A percentile compares a stretch with the other conserved stretches of the same genome.
phyloP scores from a whole-genome alignment of 2,329 filamentous ascomycete species.

The Aspergillus ochraceus region DNA sequence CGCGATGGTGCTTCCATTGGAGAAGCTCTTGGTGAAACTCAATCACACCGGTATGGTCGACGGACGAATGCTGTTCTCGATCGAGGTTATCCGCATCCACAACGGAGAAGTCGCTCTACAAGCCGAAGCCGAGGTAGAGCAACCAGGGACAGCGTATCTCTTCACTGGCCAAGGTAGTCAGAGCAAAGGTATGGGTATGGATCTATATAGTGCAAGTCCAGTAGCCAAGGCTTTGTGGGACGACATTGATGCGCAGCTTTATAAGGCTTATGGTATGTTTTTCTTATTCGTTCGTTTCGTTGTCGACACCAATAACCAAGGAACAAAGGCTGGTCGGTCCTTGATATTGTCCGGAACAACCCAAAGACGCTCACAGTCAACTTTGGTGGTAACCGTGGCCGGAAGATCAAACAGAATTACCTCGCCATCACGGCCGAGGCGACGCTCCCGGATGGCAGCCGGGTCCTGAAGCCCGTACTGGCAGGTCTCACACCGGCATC shows the following conservation, averaged over 20 bases:
- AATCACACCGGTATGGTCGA: constrained; percentile 94
- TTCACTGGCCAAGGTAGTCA: constrained; percentile 97
- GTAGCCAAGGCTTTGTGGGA: constrained; percentile 97
- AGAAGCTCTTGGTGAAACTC: constrained; percentile 85
- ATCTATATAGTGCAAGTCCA: constrained; percentile 83
- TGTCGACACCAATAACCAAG: not conserved
- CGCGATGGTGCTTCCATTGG: constrained; percentile 94
- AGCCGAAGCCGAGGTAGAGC: constrained; percentile 92
- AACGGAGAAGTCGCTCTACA: constrained; percentile 90
- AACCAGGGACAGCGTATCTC: constrained; percentile 90
- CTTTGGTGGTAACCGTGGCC: constrained; percentile 91
- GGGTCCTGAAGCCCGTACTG: constrained; percentile 98
- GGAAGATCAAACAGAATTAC: constrained; percentile 95
- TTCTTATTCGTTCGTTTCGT: not conserved
- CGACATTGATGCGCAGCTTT: constrained; percentile 92
- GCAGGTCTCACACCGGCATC: constrained; percentile 72
- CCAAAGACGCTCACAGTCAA: constrained; percentile 95
- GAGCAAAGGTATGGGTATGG: constrained; percentile 99
- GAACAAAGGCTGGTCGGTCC: constrained; percentile 70
- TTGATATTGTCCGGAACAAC: constrained; percentile 97
- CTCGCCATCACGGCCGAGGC: constrained; percentile 70
- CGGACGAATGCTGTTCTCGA: constrained; percentile 96
- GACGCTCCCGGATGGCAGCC: constrained; percentile 46
- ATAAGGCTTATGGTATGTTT: constrained; percentile 71
- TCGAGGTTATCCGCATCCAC: constrained; percentile 87